Conservation (phyloP, 305 asterid species). For the Fraxinus velutina region DNA sequence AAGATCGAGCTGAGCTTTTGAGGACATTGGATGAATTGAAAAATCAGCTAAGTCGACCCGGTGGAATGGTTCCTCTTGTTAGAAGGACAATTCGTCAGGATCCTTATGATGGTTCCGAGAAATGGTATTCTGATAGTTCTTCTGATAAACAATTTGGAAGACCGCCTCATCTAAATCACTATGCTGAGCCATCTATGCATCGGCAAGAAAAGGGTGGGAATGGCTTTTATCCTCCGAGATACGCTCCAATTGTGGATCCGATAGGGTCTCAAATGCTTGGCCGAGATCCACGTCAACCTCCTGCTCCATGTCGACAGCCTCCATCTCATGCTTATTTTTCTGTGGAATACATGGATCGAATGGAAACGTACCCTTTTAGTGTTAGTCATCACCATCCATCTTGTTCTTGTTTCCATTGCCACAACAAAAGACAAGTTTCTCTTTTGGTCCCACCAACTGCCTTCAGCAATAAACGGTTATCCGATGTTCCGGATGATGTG, state of each 20-base stretch:
- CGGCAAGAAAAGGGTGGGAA: slow-evolving; percentile 44
- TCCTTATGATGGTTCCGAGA: slow-evolving; percentile 35
- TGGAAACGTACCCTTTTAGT: slow-evolving; percentile 39
- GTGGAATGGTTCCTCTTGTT: slow-evolving; percentile 41
- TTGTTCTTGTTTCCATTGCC: slow-evolving; percentile 71
- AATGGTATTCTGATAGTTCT: slow-evolving; percentile 37
- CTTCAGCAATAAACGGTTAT: slow-evolving; percentile 25
- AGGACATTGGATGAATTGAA: slow-evolving; percentile 61
- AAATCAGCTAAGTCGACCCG: slow-evolving; percentile 53
- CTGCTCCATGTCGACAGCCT: slow-evolving; percentile 30
- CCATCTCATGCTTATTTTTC: slow-evolving; percentile 40
- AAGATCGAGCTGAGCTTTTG: slow-evolving; percentile 60
- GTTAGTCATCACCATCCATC: slow-evolving; percentile 57
- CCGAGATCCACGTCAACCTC: slow-evolving; percentile 36
- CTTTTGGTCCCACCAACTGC: slow-evolving; percentile 10
- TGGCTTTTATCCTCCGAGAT: slow-evolving; percentile 51
- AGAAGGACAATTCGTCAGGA: slow-evolving; percentile 43
- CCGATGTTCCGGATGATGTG: slow-evolving; percentile 30
- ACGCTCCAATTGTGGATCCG: slow-evolving; percentile 39
- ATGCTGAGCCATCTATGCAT: slow-evolving; percentile 36
- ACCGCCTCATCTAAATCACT: slow-evolving; percentile 26
- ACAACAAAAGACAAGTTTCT: slow-evolving; percentile 32
- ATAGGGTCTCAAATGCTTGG: slow-evolving; percentile 42
- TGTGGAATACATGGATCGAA: slow-evolving; percentile 38
- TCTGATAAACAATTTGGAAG: slow-evolving; percentile 24